phyloP scores from a whole-genome alignment of 1,284 basidiomycete species.

The Puccinia polysora region DNA sequence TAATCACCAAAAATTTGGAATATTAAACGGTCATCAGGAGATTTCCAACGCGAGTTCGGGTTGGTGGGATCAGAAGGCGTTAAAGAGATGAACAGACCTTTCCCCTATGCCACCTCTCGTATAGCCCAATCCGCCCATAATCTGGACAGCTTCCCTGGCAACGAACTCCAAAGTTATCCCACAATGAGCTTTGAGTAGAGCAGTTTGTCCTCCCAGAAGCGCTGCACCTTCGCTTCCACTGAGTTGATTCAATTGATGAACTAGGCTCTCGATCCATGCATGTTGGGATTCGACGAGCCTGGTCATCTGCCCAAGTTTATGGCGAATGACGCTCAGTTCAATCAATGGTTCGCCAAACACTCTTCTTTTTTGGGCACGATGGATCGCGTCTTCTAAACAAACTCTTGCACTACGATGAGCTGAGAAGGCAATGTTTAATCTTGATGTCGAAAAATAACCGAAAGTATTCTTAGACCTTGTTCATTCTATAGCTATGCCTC shows the following conservation, averaged over 20 bases:
- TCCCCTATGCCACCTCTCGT: slow-evolving; percentile 35
- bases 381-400: slow-evolving; percentile 45
- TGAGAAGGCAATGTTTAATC: slow-evolving; percentile 38
- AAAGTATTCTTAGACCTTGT: too few species aligned
- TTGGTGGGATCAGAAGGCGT: background rate
- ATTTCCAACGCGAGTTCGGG: background rate
- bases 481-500: too few species aligned
- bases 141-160: slow-evolving; percentile 44
- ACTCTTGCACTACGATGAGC: slow-evolving; percentile 34
- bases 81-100: slow-evolving; percentile 14
- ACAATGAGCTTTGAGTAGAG: slow-evolving; percentile 50
- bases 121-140: slow-evolving; percentile 43
- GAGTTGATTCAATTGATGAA: slow-evolving; percentile 45
- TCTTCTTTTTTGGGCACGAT: slow-evolving; percentile 22
- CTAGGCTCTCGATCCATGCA: slow-evolving; percentile 43
- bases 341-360: slow-evolving; percentile 35
- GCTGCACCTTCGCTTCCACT: slow-evolving; percentile 44
- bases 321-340: slow-evolving; percentile 28
- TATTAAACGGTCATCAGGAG: background rate
- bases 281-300: slow-evolving; percentile 37
- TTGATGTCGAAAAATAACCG: background rate
- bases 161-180: slow-evolving; percentile 47
- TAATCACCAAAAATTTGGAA: background rate
- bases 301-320: slow-evolving; percentile 21
- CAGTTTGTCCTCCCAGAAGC: slow-evolving; percentile 49